Conservation (phyloP, 345 rosid species). For the Brassica rapa region DNA sequence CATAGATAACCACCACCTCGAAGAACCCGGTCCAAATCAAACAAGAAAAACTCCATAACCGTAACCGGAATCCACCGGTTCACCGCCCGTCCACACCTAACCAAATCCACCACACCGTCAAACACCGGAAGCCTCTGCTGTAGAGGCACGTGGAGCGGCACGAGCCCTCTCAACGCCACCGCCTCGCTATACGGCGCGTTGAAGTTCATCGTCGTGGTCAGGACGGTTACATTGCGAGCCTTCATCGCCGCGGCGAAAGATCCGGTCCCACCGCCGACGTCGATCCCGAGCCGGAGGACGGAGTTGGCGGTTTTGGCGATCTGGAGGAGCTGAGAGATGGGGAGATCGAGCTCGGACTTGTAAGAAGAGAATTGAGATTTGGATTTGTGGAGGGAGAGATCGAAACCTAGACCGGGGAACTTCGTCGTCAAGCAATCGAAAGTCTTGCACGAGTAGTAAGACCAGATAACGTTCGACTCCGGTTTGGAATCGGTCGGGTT, state of each 20-base stretch:
- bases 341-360: constrained; percentile 82
- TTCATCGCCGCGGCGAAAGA: constrained; percentile 88
- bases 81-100: constrained; percentile 85
- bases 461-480: constrained; percentile 72
- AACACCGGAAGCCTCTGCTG: constrained; percentile 93
- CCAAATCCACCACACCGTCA: constrained; percentile 67
- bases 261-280: constrained; percentile 88
- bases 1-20: constrained; percentile 86
- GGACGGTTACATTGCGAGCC: constrained; percentile 60
- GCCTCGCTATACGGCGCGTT: constrained; percentile 90
- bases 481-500: constrained; percentile 42
- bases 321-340: constrained; percentile 76
- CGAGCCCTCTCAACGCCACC: constrained; percentile 79
- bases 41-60: constrained; percentile 82
- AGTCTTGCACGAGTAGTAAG: constrained; percentile 64
- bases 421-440: constrained; percentile 66
- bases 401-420: constrained; percentile 62
- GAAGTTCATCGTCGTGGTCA: constrained; percentile 91
- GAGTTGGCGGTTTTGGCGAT: constrained; percentile 61
- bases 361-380: constrained; percentile 52
- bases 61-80: constrained; percentile 89
- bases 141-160: constrained; percentile 86
- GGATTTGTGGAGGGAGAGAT: constrained; percentile 50
- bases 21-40: constrained; percentile 80
- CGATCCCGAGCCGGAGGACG: constrained; percentile 73